A percentile compares a stretch with the other conserved stretches of the same genome.
Conservation (phyloP, 2,329 filamentous ascomycete species). For the Podosphaera fusca region DNA sequence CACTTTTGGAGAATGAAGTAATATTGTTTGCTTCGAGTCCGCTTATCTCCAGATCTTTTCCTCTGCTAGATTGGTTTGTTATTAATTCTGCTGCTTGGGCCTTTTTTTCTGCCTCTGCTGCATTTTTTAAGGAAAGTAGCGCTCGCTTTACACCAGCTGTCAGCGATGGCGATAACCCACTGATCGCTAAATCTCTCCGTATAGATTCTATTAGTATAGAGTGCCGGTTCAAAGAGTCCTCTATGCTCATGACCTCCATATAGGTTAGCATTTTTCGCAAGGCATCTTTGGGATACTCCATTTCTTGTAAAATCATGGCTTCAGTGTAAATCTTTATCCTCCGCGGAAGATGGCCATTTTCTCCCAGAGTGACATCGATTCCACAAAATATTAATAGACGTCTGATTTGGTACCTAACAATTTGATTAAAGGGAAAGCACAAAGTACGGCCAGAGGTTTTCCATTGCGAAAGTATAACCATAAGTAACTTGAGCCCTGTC, state of each 20-base stretch:
- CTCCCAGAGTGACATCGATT: not conserved
- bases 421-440: slow-evolving; percentile 4
- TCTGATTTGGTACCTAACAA: slow-evolving; percentile 6
- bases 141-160: not conserved
- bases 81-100: not conserved
- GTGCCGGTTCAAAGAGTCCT: not conserved
- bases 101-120: not conserved
- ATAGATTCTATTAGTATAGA: not conserved
- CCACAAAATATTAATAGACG: slow-evolving; percentile 6
- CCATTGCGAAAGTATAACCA: slow-evolving; percentile 9
- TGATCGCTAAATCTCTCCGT: not conserved
- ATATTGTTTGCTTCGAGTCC: not conserved
- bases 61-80: not conserved
- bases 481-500: slow-evolving; percentile 9
- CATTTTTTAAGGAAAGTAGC: not conserved
- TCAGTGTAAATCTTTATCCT: not conserved
- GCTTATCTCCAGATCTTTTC: not conserved
- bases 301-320: not conserved
- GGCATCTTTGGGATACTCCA: not conserved
- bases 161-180: not conserved
- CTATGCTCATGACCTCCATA: not conserved
- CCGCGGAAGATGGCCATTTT: not conserved
- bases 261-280: not conserved
- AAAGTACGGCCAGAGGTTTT: slow-evolving; percentile 1
- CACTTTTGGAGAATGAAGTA: not conserved